Base-by-base conservation (phyloP, 192 early-diverging fungal genomes). In the Coemansia sp. region DNA sequence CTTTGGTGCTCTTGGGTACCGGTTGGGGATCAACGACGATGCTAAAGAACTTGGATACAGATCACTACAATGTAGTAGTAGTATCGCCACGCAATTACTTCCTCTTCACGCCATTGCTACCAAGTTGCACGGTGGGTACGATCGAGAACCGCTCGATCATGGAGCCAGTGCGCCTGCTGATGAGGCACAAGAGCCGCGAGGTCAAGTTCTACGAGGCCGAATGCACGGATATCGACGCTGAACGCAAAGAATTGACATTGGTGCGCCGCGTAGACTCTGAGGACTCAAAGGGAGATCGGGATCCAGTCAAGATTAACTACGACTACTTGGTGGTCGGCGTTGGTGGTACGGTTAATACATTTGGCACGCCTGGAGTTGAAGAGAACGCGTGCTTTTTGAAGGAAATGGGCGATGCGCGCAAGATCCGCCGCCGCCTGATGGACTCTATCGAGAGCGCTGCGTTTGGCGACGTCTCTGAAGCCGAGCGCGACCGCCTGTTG, bases 71-170 rank as follows among this genome's bases (percentile, higher is more conserved):
- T 62, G 92, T 93, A 24, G 85, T 84, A 1, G 83, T 92, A 2
- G 87, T 93, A 11, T 90, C 88, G 22, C 92, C 93, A 60, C 85
- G 92, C 62, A 95, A 94, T 84, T 97, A 95, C 78, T 97, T 97
- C 75, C 81, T 97, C 64, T 89, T 88, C 76, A 85, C 90, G 30
- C 88, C 89, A 40, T 70, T 92, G 75, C 72, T 89, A 69, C 86
- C 88, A 35, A 89, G 84, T 60, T 89, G 86, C 69, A 95, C 94
- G 2, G 91, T 92, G n/a, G 94, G 94, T 65, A 95, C 93, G 0
- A 85, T 97, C 45, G 93, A 95, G 64, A 82, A 92, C 47, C 85
- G 94, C 27, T 91, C 89, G 32, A 91, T 97, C 76, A 91, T 95
- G 83, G 88, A 92, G 76, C 93, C 94, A 8, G 86, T 95, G 55